Conservation (phyloP, 495 filamentous ascomycete genomes). For the Entonaema liquescens region DNA sequence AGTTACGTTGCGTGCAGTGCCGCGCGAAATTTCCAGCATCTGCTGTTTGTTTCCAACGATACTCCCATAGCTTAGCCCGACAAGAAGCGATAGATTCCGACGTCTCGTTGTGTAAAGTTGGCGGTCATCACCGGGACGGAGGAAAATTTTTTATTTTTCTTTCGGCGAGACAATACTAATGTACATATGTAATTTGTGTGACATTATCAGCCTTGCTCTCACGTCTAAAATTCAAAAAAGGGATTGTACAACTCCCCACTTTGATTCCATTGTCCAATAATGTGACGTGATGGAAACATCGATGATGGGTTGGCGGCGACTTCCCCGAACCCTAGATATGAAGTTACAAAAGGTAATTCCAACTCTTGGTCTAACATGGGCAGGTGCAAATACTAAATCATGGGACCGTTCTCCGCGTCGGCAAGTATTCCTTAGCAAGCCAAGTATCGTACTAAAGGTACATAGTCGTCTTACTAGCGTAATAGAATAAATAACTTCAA, state of each 20-base stretch:
- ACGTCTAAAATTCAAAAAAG: constrained; percentile 3
- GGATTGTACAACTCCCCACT: constrained; percentile 23
- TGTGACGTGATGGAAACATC: not conserved
- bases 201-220: constrained; percentile 40
- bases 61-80: constrained; percentile 23
- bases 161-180: not conserved
- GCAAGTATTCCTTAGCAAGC: constrained; percentile 28
- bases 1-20: constrained; percentile 11
- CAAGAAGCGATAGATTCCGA: constrained; percentile 22
- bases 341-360: constrained; percentile 16
- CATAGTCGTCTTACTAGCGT: constrained; percentile 12
- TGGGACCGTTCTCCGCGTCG: constrained; percentile 23
- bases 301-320: constrained; percentile 22
- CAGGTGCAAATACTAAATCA: constrained; percentile 23
- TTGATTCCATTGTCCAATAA: constrained; percentile 33
- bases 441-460: not conserved
- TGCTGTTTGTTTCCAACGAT: constrained; percentile 20
- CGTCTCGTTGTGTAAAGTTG: not conserved
- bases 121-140: constrained; percentile 16
- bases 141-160: constrained; percentile 13
- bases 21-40: constrained; percentile 33
- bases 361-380: constrained; percentile 12
- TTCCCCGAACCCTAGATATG: constrained; percentile 18
- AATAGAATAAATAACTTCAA: constrained; percentile 22
- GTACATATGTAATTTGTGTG: constrained; percentile 28